Base-by-base conservation (phyloP, 2,329 filamentous ascomycete species). In the Gnomoniopsis sp. region DNA sequence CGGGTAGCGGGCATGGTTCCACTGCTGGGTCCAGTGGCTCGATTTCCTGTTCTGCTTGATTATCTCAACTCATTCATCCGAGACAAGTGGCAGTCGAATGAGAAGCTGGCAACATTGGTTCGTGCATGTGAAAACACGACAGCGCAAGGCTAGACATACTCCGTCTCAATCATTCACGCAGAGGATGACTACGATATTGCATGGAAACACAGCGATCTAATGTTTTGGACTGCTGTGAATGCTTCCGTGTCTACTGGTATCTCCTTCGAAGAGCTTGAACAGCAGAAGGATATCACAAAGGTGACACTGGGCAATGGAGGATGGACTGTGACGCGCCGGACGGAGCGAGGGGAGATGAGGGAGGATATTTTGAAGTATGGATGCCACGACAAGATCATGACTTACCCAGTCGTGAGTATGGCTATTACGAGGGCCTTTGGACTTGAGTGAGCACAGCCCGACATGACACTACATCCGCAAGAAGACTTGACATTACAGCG, bases 381-480 rank as follows among this genome's bases (percentile, higher is more conserved):
- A 0, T 65, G 83, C 17, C 82, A 86, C 56, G 83, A 86, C 68
- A 73, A 76, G 34, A 77, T 83, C 50, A 85, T 86, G 83, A 77
- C 78, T 3, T 81, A 84, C 66, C 80, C 81, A 0, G 72, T 81
- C 4, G 75, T 84, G 0, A 80, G 76, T 46, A 65, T 81, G 57
- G 81, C 82, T 3, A 72, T 84, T 10, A 73, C 77, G 65, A 71
- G 75, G 6, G 76, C 77, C 0, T 80, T 84, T 61, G 34, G 34
- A 8, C 8, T 38, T 38, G 15, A 38, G 34, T 38, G n/a, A n/a
- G n/a, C n/a, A n/a, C n/a, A n/a, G n/a, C n/a, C n/a, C n/a, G n/a
- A n/a, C n/a, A n/a, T n/a, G n/a, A n/a, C n/a, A n/a, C n/a, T n/a
- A n/a, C n/a, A n/a, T n/a, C n/a, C n/a, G n/a, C n/a, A n/a, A n/a